phyloP scores from a whole-genome alignment of 2,329 filamentous ascomycete genomes.

The Rhytidhysteron rufulum region DNA sequence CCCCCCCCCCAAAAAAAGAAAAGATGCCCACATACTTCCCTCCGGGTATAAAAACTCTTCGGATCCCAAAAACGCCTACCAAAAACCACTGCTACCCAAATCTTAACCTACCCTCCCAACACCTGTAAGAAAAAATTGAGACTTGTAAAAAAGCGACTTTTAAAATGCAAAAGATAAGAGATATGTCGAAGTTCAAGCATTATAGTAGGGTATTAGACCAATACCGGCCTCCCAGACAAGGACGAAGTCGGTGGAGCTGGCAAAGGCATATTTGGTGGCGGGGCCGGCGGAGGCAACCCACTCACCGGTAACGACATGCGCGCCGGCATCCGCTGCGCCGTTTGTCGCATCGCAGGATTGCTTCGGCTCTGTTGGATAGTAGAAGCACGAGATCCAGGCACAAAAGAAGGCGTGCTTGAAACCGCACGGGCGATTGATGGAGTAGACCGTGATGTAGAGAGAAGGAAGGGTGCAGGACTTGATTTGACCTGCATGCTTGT shows the following conservation, averaged over 20 bases:
- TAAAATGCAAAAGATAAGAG: too few relatives aligned
- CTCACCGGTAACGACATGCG: constrained; percentile 36
- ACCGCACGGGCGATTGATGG: constrained; percentile 19
- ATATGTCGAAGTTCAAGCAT: too few relatives aligned
- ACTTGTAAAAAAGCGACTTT: too few relatives aligned
- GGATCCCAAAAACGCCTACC: too few relatives aligned
- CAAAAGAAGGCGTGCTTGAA: constrained; percentile 28
- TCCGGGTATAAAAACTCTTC: too few relatives aligned
- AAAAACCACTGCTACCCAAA: too few relatives aligned
- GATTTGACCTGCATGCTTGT: constrained; percentile 43
- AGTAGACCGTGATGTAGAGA: constrained; percentile 27
- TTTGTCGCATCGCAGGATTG: constrained; percentile 24
- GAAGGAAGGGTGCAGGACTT: constrained; percentile 41
- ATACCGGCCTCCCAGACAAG: too few relatives aligned
- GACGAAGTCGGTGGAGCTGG: constrained; percentile 32
- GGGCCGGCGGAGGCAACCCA: constrained; percentile 42
- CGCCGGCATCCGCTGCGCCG: constrained; percentile 12
- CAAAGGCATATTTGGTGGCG: constrained; percentile 44
- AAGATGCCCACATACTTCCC: too few relatives aligned
- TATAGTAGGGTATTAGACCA: too few relatives aligned
- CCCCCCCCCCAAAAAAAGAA: too few relatives aligned
- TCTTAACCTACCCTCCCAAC: too few relatives aligned
- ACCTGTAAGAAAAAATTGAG: too few relatives aligned
- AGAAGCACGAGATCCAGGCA: constrained; percentile 20
- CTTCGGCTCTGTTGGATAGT: constrained; percentile 15